phyloP scores from a whole-genome alignment of 345 rosid genomes.

The Zanthoxylum bungeanum region DNA sequence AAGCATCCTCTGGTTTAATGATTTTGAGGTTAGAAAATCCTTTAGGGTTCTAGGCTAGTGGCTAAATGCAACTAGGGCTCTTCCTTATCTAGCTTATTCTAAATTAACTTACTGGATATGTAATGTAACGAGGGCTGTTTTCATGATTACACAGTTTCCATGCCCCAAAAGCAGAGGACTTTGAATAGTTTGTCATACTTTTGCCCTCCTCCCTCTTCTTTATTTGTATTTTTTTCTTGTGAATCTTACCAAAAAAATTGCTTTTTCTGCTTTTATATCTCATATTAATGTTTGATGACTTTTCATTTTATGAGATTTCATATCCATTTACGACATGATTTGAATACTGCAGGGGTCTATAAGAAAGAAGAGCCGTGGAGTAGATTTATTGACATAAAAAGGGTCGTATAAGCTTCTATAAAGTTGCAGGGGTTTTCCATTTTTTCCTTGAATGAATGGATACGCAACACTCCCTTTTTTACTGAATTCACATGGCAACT shows the following conservation, averaged over 20 bases:
- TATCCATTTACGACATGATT: constrained; percentile 5
- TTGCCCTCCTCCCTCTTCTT: background rate
- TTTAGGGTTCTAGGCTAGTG: background rate
- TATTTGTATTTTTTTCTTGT: background rate
- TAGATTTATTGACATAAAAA: background rate
- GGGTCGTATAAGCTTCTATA: background rate
- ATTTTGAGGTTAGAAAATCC: background rate
- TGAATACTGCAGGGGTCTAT: constrained; percentile 38
- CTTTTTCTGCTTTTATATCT: background rate
- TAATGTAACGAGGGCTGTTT: background rate
- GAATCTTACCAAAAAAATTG: background rate
- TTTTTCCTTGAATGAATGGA: constrained; percentile 5
- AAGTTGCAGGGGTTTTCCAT: background rate
- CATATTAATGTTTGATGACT: background rate
- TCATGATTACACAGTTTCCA: background rate
- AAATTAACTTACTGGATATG: background rate
- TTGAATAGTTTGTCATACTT: background rate
- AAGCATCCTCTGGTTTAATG: background rate
- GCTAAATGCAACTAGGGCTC: background rate
- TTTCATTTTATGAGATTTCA: background rate
- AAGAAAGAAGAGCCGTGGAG: constrained; percentile 15
- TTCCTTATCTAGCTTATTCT: background rate
- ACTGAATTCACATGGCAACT: background rate
- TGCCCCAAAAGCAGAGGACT: background rate
- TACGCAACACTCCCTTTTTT: background rate